phyloP scores from a whole-genome alignment of 768 basidiomycete genomes.

The Suillus tomentosus region DNA sequence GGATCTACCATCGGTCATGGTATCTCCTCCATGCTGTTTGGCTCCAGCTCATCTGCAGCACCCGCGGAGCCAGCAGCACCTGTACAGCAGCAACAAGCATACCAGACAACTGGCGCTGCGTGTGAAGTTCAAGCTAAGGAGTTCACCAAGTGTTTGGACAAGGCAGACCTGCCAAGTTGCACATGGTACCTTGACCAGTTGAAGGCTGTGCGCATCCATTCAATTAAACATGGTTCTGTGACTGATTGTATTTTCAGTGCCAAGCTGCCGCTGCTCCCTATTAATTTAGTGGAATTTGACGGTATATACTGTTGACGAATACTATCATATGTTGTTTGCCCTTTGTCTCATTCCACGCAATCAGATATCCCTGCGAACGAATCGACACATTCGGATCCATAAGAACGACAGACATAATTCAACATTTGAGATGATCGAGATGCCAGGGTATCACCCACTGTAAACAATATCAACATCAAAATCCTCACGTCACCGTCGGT shows the following conservation, averaged over 20 bases:
- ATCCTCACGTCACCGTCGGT: not conserved
- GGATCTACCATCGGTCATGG: constrained; percentile 91
- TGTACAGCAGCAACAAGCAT: constrained; percentile 45
- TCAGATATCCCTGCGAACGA: not conserved
- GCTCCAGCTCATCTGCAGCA: constrained; percentile 52
- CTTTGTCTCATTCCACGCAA: not conserved
- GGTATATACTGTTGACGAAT: not conserved
- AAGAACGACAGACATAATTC: not conserved
- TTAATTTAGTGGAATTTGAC: constrained; percentile 25
- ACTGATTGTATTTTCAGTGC: constrained; percentile 47
- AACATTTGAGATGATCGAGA: not conserved
- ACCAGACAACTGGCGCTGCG: constrained; percentile 45
- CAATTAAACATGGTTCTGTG: constrained; percentile 12
- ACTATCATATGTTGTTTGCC: not conserved
- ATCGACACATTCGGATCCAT: too few relatives aligned
- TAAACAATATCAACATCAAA: not conserved
- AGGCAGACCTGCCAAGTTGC: constrained; percentile 77
- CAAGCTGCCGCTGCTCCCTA: constrained; percentile 73
- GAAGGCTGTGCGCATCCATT: constrained; percentile 65
- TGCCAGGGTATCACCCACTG: not conserved
- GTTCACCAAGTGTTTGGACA: constrained; percentile 84
- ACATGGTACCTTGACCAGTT: constrained; percentile 87
- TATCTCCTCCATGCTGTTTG: constrained; percentile 88
- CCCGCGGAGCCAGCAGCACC: constrained; percentile 53
- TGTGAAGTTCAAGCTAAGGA: constrained; percentile 88